phyloP scores from a whole-genome alignment of 352 stramenopile genomes.

The Globisporangium viniferum region DNA sequence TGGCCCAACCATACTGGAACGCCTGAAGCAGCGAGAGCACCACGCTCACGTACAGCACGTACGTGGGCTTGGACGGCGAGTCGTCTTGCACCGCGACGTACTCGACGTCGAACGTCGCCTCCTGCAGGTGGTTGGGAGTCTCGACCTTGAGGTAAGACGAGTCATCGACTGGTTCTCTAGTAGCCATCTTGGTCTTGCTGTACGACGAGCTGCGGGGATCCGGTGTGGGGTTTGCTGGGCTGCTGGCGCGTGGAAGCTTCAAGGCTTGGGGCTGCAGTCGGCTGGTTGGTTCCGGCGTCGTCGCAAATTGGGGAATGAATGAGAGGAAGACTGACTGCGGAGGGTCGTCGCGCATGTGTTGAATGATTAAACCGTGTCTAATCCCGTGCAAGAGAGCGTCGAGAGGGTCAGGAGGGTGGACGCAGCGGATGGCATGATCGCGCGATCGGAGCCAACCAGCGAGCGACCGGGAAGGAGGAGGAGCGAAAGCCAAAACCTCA shows the following conservation, averaged over 20 bases:
- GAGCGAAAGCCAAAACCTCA: not conserved
- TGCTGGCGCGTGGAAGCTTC: not conserved
- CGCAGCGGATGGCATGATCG: not conserved
- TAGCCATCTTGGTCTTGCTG: not conserved
- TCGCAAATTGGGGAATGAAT: not conserved
- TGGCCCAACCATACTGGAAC: conserved; percentile 52
- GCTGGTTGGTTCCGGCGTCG: not conserved
- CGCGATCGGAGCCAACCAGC: not conserved
- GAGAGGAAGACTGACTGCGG: not conserved
- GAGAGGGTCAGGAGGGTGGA: not conserved
- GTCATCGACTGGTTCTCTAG: conserved; percentile 2
- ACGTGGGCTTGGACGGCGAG: conserved; percentile 12
- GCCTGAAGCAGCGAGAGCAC: conserved; percentile 35
- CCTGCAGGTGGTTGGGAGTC: not conserved
- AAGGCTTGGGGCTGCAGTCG: not conserved
- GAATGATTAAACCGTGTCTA: not conserved
- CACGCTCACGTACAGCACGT: conserved; percentile 33
- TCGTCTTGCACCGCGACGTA: conserved; percentile 2
- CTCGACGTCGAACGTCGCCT: conserved; percentile 5
- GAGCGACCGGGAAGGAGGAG: not conserved
- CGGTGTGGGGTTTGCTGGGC: not conserved
- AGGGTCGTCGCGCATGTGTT: not conserved
- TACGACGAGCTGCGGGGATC: not conserved
- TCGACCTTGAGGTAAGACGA: conserved; percentile 7
- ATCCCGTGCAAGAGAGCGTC: not conserved